Percentiles rank a stretch among this genome's conserved stretches.
phyloP scores from a whole-genome alignment of 116 monocot genomes.

The Trichopus zeylanicus region DNA sequence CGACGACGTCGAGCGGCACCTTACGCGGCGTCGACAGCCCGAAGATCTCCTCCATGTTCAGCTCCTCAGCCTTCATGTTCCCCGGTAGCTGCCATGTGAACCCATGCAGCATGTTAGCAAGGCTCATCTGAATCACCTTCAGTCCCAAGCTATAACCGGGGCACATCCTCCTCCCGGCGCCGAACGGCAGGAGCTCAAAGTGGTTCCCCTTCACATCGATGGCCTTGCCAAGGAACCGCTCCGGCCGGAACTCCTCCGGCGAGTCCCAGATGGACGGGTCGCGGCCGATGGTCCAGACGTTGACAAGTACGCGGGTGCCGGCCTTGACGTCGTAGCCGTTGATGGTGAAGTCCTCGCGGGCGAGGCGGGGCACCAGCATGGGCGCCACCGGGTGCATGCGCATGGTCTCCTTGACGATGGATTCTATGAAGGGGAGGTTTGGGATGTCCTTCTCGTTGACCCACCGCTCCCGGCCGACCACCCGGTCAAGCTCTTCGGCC shows the following conservation, averaged over 20 bases:
- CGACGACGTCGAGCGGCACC: conserved; percentile 34
- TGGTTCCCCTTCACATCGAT: conserved; percentile 51
- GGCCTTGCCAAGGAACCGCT: conserved; percentile 36
- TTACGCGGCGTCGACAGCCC: conserved; percentile 67
- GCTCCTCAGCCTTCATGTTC: conserved; percentile 24
- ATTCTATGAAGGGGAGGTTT: conserved; percentile 56
- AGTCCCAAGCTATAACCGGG: conserved; percentile 53
- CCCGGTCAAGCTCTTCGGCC: conserved; percentile 61
- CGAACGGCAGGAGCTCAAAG: conserved; percentile 62
- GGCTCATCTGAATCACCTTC: conserved; percentile 47
- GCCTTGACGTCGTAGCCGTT: conserved; percentile 53
- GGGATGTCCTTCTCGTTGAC: conserved; percentile 52
- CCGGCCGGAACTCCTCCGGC: conserved; percentile 49
- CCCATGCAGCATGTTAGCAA: conserved; percentile 59
- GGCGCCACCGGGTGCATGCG: conserved; percentile 65
- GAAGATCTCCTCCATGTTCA: conserved; percentile 64
- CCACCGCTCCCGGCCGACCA: conserved; percentile 52
- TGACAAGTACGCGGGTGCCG: conserved; percentile 47
- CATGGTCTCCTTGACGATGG: conserved; percentile 74
- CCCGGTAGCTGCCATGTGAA: conserved; percentile 45
- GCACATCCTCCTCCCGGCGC: conserved; percentile 69
- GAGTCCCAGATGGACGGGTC: conserved; percentile 60
- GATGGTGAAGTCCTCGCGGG: conserved; percentile 44
- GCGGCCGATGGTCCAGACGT: conserved; percentile 57
- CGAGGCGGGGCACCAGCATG: conserved; percentile 42